Evolutionary conservation across 306 rosid genomes (phyloP).

Genomic region (Lathyrus oleraceus): DNA sequence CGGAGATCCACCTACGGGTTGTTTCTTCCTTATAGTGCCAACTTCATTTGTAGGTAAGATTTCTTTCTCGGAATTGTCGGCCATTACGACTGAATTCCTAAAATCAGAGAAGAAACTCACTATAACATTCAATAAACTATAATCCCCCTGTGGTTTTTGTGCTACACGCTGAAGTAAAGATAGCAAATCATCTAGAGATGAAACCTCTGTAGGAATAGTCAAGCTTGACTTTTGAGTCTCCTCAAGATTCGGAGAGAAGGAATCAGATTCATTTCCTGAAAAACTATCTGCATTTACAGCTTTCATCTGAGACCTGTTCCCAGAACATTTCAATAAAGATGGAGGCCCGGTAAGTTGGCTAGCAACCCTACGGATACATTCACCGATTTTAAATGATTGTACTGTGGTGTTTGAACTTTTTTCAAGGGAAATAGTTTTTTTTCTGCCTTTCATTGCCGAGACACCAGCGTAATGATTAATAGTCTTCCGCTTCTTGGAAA

Average conservation of each 20-base stretch:
- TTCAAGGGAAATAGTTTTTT: slow-evolving; percentile 55
- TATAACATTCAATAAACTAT: slow-evolving; percentile 46
- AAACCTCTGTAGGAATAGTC: slow-evolving; percentile 49
- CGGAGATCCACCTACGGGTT: slow-evolving; percentile 42
- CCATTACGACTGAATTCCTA: slow-evolving; percentile 61
- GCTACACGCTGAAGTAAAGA: slow-evolving; percentile 68
- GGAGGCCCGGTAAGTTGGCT: slow-evolving; percentile 75
- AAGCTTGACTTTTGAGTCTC: slow-evolving; percentile 49
- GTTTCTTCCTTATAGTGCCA: slow-evolving; percentile 61
- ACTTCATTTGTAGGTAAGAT: slow-evolving; percentile 42
- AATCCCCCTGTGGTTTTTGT: slow-evolving; percentile 59
- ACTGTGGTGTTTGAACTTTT: slow-evolving; percentile 62
- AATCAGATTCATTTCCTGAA: slow-evolving; percentile 46
- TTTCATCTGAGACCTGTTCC: slow-evolving; percentile 51
- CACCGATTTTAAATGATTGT: slow-evolving; percentile 86
- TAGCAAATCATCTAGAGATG: slow-evolving; percentile 72
- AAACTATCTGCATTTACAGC: slow-evolving; percentile 49
- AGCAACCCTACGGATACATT: slow-evolving; percentile 86
- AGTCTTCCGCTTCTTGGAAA: slow-evolving; percentile 60
- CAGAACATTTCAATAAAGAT: slow-evolving; percentile 48
- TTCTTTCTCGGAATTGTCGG: slow-evolving; percentile 47
- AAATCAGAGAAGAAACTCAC: slow-evolving; percentile 87
- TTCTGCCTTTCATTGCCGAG: slow-evolving; percentile 44
- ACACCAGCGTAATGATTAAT: slow-evolving; percentile 51
- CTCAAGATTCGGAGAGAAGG: slow-evolving; percentile 43